These are phyloP conservation scores for Viridothelium virens DNA, from an alignment of 495 filamentous ascomycete genomes.

Conservation along the genomic window DNA sequence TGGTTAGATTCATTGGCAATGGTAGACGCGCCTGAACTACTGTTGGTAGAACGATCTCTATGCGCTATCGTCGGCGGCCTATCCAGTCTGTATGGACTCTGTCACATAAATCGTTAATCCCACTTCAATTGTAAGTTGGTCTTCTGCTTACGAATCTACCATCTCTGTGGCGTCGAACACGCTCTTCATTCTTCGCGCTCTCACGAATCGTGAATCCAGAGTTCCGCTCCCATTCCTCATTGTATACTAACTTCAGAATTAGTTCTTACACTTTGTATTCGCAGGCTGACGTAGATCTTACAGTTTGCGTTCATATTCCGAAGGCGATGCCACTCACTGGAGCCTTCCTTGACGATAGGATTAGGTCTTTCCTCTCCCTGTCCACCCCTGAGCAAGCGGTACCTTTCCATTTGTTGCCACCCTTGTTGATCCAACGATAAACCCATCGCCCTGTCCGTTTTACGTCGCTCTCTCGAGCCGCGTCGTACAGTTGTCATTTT, in stretches of 20 bases:
- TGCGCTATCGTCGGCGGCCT: too few species aligned
- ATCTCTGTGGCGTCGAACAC: neutral
- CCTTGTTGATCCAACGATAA: neutral
- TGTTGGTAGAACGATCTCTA: too few species aligned
- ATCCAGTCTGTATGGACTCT: too few species aligned
- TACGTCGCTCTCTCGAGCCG: neutral
- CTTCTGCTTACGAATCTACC: neutral
- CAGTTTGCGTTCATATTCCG: neutral
- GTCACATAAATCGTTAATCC: too few species aligned
- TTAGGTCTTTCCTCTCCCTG: neutral
- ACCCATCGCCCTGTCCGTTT: neutral
- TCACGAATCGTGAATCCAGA: slow-evolving; percentile 2
- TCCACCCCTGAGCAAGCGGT: neutral
- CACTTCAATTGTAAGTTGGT: too few species aligned
- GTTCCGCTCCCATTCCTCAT: slow-evolving; percentile 4
- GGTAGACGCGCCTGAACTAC: too few species aligned
- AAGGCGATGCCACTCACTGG: neutral
- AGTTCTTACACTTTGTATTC: neutral
- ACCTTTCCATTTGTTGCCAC: too few species aligned
- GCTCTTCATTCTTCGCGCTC: slow-evolving; percentile 8
- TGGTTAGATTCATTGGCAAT: too few species aligned
- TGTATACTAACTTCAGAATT: neutral
- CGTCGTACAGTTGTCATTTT: neutral
- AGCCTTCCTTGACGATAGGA: neutral
- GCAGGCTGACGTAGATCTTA: neutral